Evolutionary conservation across 257 asterid genomes (phyloP).

Genomic region (Ehretia macrophylla): DNA sequence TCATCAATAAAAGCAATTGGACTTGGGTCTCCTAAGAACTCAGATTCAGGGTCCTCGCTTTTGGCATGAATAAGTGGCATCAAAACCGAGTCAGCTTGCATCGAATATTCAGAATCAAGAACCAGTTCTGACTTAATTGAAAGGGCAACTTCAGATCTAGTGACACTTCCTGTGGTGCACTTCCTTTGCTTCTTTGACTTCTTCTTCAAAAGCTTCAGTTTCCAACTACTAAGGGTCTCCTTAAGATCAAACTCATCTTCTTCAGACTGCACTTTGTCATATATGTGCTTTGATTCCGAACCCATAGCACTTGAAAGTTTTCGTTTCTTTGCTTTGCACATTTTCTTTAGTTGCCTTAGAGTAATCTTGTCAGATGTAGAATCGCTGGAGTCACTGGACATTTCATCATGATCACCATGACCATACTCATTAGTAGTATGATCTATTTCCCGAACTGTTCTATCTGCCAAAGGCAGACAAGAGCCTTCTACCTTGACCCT

Average conservation of each 20-base stretch:
- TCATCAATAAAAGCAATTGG: conserved; percentile 15
- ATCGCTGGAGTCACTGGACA: conserved; percentile 4
- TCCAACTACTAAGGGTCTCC: conserved; percentile 49
- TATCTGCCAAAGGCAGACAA: conserved; percentile 27
- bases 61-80: conserved; percentile 25
- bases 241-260: conserved; percentile 56
- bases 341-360: conserved; percentile 50
- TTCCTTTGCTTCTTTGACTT: conserved; percentile 40
- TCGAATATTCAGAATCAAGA: conserved; percentile 27
- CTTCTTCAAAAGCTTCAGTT: conserved; percentile 35
- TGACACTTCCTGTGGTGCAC: conserved; percentile 13
- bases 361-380: conserved; percentile 50
- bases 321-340: conserved; percentile 53
- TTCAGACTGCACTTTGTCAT: conserved; percentile 17
- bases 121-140: conserved; percentile 28
- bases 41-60: conserved; percentile 42
- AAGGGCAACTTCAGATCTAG: conserved; percentile 18
- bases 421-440: too few species aligned
- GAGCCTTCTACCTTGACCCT: conserved; percentile 25
- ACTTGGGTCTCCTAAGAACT: conserved; percentile 21
- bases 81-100: conserved; percentile 18
- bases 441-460: conserved; percentile 34
- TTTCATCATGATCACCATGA: conserved; percentile 19
- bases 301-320: conserved; percentile 17
- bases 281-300: conserved; percentile 18